phyloP scores from a whole-genome alignment of 2,329 filamentous ascomycete genomes.

The Daldinia sp. region DNA sequence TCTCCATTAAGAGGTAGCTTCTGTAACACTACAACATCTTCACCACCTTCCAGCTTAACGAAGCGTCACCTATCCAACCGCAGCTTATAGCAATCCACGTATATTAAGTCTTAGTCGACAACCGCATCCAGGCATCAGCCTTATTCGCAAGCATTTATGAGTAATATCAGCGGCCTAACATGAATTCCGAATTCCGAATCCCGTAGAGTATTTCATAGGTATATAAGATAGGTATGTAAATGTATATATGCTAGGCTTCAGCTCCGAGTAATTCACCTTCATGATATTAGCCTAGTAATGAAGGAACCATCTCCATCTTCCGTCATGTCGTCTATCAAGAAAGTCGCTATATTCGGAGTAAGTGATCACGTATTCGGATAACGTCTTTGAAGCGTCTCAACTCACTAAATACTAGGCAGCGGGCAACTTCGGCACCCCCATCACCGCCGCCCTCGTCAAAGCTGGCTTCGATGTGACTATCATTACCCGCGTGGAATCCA shows the following conservation, averaged over 20 bases:
- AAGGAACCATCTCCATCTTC: neutral
- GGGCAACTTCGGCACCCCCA: conserved; percentile 44
- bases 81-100: too few species aligned
- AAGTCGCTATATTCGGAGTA: conserved; percentile 43
- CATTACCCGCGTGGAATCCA: conserved; percentile 37
- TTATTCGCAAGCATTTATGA: neutral
- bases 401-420: conserved; percentile 33
- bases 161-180: neutral
- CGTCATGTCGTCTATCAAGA: conserved; percentile 38
- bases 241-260: too few species aligned
- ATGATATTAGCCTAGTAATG: neutral
- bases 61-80: too few species aligned
- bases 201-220: neutral
- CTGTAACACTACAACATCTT: too few species aligned
- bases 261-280: neutral
- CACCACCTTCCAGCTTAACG: too few species aligned
- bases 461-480: conserved; percentile 41
- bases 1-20: too few species aligned
- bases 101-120: too few species aligned
- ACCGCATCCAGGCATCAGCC: neutral
- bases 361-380: conserved; percentile 13
- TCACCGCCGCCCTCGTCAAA: conserved; percentile 38
- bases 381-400: neutral
- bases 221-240: too few species aligned
- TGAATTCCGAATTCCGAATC: conserved; percentile 12